Evolutionary conservation across 2,329 filamentous ascomycete species (phyloP).

Genomic region (Fusarium nodosum): DNA sequence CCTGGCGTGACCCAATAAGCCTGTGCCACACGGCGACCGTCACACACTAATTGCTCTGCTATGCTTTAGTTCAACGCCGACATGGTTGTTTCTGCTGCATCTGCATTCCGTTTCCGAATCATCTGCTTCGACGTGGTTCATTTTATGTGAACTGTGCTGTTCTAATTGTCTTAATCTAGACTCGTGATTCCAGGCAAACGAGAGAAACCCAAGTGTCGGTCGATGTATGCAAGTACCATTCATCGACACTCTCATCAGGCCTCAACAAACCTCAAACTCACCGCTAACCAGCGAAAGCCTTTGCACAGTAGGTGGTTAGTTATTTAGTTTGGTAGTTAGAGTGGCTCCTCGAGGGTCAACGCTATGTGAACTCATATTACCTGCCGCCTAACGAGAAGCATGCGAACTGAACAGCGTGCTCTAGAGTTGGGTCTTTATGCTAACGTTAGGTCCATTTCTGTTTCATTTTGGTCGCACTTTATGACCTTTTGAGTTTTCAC

Average conservation of each 20-base stretch:
- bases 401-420: conserved; percentile 36
- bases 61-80: conserved; percentile 26
- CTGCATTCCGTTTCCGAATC: conserved; percentile 35
- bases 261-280: conserved; percentile 43
- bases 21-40: conserved; percentile 47
- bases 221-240: not conserved
- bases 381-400: conserved; percentile 32
- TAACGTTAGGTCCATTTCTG: conserved; percentile 16
- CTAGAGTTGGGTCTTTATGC: conserved; percentile 24
- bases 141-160: conserved; percentile 15
- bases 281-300: conserved; percentile 35
- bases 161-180: conserved; percentile 2
- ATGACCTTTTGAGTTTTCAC: not conserved
- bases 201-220: not conserved
- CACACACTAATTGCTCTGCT: conserved; percentile 38
- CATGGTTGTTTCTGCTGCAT: conserved; percentile 32
- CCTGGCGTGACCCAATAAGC: conserved; percentile 48
- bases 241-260: conserved; percentile 18
- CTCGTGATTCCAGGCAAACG: conserved; percentile 3
- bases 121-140: conserved; percentile 42
- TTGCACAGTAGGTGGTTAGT: not conserved
- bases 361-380: conserved; percentile 34
- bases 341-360: conserved; percentile 25
- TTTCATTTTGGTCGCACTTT: not conserved
- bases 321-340: not conserved